phyloP scores from a whole-genome alignment of 805 yeast genomes.

The Candida dajiaensis region DNA sequence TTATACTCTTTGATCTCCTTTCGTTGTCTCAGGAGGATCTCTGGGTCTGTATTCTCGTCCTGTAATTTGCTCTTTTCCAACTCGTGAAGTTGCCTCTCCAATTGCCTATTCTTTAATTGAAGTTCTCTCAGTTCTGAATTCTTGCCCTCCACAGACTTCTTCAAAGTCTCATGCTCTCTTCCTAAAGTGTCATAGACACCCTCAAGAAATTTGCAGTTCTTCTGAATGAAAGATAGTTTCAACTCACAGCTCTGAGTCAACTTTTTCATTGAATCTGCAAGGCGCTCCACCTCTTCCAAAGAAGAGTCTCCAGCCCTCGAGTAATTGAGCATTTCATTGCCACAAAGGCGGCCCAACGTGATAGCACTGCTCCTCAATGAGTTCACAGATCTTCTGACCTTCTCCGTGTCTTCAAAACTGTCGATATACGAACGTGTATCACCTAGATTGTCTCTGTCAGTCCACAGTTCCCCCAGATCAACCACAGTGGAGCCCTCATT shows the following conservation, averaged over 20 bases:
- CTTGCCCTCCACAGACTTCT: neutral
- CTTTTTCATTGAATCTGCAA: conserved; percentile 7
- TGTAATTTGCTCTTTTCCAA: neutral
- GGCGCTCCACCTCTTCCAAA: conserved; percentile 1
- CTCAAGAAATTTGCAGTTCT: conserved; percentile 20
- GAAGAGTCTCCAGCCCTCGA: neutral
- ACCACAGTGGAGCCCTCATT: conserved; percentile 11
- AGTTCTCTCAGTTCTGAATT: conserved; percentile 1
- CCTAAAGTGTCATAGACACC: conserved; percentile 13
- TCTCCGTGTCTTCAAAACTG: neutral
- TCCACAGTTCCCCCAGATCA: neutral
- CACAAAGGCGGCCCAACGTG: conserved; percentile 10
- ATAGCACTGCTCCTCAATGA: conserved; percentile 4
- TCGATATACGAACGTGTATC: neutral
- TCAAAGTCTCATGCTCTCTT: conserved; percentile 6
- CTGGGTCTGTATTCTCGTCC: conserved; percentile 1
- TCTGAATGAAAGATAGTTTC: conserved; percentile 17
- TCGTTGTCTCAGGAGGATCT: conserved; percentile 7
- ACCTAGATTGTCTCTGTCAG: neutral
- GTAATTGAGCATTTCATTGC: conserved; percentile 5
- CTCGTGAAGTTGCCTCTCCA: neutral
- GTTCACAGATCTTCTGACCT: neutral
- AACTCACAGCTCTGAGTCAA: conserved; percentile 14
- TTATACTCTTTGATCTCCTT: conserved; percentile 20
- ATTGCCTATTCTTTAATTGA: conserved; percentile 2